Evolutionary conservation across 2,329 filamentous ascomycete species (phyloP), one percentile per base, ranked within the genome.

Genomic region (Colletotrichum ledebouriae): DNA sequence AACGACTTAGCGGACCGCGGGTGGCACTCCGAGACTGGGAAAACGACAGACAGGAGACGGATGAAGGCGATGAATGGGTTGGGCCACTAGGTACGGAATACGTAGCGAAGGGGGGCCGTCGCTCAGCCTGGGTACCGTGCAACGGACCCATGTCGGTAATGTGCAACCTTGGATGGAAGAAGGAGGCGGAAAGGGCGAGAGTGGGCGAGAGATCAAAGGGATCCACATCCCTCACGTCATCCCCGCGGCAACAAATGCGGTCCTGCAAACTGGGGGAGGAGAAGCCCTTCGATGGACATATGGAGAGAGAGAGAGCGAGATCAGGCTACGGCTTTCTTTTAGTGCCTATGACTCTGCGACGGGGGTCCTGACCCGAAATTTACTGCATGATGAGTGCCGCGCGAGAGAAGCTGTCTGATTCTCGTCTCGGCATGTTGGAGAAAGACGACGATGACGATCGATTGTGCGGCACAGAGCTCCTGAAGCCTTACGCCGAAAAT

Each of bases 11-110:
- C 47, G 66, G 61, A 60, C 41, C 53, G 42, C 66, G 66, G 62
- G 66, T 69, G 61, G 66, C 62, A 59, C 66, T 52, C 62, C 66
- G 62, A 69, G 66, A 66, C 66, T 59, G 53, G 53, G 20, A 37
- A 22, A 22, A 46, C 11, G 22, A 37, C 34, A 37, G 13, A 53
- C 25, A n/a, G 22, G 22, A 33, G 25, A 50, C 47, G 47, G 34
- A 37, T 46, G 42, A 60, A 34, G 39, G 42, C 22, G 22, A 42
- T 42, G 60, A 33, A 17, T 50, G 47, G 47, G 20, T 22, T 22
- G 17, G 41, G 20, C 55, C 25, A 44, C 44, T 44, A 41, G 34
- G 20, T 3, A 52, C 20, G 37, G 37, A 12, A 39, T 39, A 39
- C 37, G 37, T 37, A 63, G n/a, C 12, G 6, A 29, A 29, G 29